phyloP scores from a whole-genome alignment of 2,329 filamentous ascomycete species.

The Colletotrichum filicis region DNA sequence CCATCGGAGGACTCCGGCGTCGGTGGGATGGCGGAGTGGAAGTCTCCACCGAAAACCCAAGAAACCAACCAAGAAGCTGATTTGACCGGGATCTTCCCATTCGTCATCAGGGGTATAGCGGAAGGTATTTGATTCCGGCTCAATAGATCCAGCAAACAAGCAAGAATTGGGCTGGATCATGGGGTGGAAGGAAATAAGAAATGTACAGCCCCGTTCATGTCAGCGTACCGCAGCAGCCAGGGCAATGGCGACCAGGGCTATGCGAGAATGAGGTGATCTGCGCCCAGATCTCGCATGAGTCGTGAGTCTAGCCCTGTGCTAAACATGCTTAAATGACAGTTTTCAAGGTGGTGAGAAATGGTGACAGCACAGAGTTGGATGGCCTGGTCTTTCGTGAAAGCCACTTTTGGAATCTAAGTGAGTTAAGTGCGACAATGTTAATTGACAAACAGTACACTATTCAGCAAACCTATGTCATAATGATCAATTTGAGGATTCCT shows the following conservation, averaged over 20 bases:
- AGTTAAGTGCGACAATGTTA: background rate
- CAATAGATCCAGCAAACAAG: background rate
- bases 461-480: background rate
- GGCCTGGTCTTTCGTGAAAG: background rate
- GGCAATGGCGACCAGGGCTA: background rate
- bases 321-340: background rate
- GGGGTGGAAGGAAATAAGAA: background rate
- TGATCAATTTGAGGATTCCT: background rate
- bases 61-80: background rate
- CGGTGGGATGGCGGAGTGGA: background rate
- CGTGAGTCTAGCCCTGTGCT: background rate
- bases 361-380: background rate
- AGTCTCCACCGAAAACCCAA: background rate
- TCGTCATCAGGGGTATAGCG: background rate
- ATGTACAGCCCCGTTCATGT: background rate
- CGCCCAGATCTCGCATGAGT: background rate
- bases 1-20: conserved; percentile 10
- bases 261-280: background rate
- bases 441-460: background rate
- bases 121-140: conserved; percentile 10
- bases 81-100: background rate
- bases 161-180: background rate
- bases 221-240: background rate
- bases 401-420: background rate
- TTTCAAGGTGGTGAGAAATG: background rate